phyloP scores from a whole-genome alignment of 2,329 filamentous ascomycete species.

The Neopestalotiopsis rosae region DNA sequence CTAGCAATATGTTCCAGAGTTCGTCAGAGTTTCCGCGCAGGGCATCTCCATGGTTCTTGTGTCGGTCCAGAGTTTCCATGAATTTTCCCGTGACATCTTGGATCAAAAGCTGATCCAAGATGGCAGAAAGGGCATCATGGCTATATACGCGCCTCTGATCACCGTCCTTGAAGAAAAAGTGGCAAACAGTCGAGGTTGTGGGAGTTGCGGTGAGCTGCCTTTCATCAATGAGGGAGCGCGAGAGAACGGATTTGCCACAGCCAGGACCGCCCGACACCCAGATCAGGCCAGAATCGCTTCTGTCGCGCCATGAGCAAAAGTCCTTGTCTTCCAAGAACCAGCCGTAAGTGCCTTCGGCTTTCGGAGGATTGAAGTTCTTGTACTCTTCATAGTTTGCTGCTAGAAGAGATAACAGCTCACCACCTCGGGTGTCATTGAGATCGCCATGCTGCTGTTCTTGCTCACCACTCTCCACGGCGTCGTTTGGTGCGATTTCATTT shows the following conservation, averaged over 20 bases:
- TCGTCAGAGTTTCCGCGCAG: neutral
- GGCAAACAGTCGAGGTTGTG: constrained; percentile 32
- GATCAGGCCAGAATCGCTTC: neutral
- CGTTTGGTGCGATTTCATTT: too few species aligned
- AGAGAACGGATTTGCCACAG: constrained; percentile 6
- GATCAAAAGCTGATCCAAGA: constrained; percentile 36
- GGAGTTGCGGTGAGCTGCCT: constrained; percentile 24
- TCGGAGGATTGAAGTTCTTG: constrained; percentile 35
- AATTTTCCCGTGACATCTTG: constrained; percentile 18
- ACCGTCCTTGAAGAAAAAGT: constrained; percentile 43
- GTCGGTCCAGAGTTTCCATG: constrained; percentile 18
- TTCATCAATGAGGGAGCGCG: constrained; percentile 2
- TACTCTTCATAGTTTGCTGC: constrained; percentile 31
- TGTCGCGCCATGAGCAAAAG: constrained; percentile 34
- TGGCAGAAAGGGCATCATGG: constrained; percentile 26
- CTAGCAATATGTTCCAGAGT: neutral
- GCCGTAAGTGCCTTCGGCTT: constrained; percentile 37
- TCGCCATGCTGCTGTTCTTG: constrained; percentile 1
- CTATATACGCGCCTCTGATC: constrained; percentile 26
- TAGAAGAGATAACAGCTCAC: constrained; percentile 26
- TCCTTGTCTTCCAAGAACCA: constrained; percentile 37
- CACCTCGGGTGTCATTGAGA: neutral
- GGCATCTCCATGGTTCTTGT: neutral
- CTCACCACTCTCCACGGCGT: neutral
- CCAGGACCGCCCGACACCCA: neutral